Evolutionary conservation across 2,329 filamentous ascomycete genomes (phyloP).

Genomic region (Fonsecaea multimorphosa): DNA sequence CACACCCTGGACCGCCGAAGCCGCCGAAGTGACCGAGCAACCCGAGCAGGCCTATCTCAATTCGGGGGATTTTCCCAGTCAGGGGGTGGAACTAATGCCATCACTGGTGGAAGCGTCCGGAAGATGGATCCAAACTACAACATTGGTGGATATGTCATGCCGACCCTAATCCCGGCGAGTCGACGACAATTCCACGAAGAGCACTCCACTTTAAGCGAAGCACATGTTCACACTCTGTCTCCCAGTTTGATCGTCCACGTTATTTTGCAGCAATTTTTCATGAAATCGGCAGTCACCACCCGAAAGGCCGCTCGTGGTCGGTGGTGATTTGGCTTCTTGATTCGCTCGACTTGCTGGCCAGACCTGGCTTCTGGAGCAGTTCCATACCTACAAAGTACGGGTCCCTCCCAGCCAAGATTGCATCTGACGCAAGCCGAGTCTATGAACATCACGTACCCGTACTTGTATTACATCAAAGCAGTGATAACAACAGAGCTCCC

Average conservation of each 20-base stretch:
- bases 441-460: neutral
- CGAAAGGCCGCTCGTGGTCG: neutral
- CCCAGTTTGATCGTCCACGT: neutral
- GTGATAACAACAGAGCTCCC: neutral
- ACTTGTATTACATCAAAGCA: neutral
- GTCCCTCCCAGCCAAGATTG: neutral
- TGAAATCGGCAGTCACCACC: neutral
- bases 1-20: neutral
- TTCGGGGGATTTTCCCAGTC: neutral
- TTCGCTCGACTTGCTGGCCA: neutral
- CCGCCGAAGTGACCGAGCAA: conserved; percentile 4
- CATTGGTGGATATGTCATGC: neutral
- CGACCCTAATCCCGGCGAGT: neutral
- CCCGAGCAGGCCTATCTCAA: neutral
- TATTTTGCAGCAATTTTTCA: neutral
- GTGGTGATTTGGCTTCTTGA: neutral
- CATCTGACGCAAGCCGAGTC: neutral
- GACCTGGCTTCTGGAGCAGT: neutral
- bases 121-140: neutral
- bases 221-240: neutral
- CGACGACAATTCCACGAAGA: neutral
- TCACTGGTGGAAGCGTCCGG: neutral
- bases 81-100: neutral
- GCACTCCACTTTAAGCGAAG: neutral
- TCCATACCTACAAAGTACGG: neutral